Base-by-base conservation (phyloP, 345 rosid species). In the Eutrema yunnanense region DNA sequence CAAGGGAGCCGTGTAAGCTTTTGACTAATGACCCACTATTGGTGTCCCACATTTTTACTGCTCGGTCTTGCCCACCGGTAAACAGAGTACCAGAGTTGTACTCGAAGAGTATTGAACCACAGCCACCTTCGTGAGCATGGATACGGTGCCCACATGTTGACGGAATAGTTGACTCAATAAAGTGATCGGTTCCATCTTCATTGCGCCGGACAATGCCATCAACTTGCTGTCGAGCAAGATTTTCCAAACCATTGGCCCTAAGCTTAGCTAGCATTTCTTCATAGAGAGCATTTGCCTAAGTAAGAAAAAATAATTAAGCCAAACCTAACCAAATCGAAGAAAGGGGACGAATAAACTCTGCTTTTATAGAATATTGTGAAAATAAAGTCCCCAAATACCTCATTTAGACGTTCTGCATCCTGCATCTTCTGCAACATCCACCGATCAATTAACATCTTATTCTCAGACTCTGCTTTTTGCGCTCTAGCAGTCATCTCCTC, bases 361-460 rank as follows among this genome's bases (percentile, higher is more conserved):
- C 9, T 3, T 37, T 10, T 19, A 44, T n/a, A n/a, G 37, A 57
- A 2, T 29, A 22, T 9, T 4, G 7, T 30, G 53, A 33, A 42
- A n/a, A 34, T 4, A 16, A 43, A 34, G 38, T 26, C 14, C 5
- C 19, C 9, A 27, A 5, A n/a, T 81, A 95, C 99, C 98, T 95
- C 97, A n/a, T 92, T 95, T 73, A 92, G 92, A 60, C 90, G 90
- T 78, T 95, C 99, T 6, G 99, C 98, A 50, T 92, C 97, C 81
- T 92, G 82, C 98, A 95, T 95, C 83, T 95, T 95, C 76, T 95
- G 90, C 74, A 95, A 78, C 98, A 95, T 95, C 99, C 96, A 95
- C 34, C 96, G 90, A 78, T 95, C 98, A 58, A 95, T 56, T 41
- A 95, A 73, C 90, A 87, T 88, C 82, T 87, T 92, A 62, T 95